Base-by-base conservation (phyloP, 768 basidiomycete genomes). In the Phaeolepiota aurea region DNA sequence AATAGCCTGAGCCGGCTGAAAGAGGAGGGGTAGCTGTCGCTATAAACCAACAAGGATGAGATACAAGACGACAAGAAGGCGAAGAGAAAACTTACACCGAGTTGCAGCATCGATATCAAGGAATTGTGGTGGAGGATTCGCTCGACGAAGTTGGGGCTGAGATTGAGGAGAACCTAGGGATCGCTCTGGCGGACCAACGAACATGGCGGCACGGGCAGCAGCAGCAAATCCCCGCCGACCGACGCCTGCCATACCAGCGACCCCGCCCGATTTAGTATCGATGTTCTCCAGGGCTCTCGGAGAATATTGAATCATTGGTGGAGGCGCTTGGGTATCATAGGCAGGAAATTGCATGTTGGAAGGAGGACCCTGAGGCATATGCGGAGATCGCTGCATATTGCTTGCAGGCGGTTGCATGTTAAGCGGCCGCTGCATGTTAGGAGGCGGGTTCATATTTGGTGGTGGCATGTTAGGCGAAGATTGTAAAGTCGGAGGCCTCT, bases 221-320 rank as follows among this genome's bases (percentile, higher is more conserved):
- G 88, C 85, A 0, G 79, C 80, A 44, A 91, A 91, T 0, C 87
- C 90, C 48, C 89, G 66, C 44, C 90, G 66, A 5, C 90, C 90
- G 4, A 93, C 88, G 5, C 90, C 90, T 0, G 90, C 90, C 90
- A 93, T 92, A 1, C 86, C 85, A 5, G 85, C 86, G 40, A 69
- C 77, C 4, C 86, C 86, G 3, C 86, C 85, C 2, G 54, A 69
- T 54, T 81, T 77, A n/a, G 85, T 87, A 52, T 85, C 75, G 5
- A 80, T 67, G 22, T 74, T 69, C 4, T 54, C 57, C 20, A 53
- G 54, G n/a, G 47, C 33, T 4, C 45, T 41, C 1, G 56, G 58
- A 2, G 54, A 49, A 38, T 54, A 55, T 35, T n/a, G 33, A 2
- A 50, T 34, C 16, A 37, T 38, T 14, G n/a, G 32, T 7, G 14